Evolutionary conservation across 306 rosid genomes (phyloP).

Genomic region (Bauhinia variegata): DNA sequence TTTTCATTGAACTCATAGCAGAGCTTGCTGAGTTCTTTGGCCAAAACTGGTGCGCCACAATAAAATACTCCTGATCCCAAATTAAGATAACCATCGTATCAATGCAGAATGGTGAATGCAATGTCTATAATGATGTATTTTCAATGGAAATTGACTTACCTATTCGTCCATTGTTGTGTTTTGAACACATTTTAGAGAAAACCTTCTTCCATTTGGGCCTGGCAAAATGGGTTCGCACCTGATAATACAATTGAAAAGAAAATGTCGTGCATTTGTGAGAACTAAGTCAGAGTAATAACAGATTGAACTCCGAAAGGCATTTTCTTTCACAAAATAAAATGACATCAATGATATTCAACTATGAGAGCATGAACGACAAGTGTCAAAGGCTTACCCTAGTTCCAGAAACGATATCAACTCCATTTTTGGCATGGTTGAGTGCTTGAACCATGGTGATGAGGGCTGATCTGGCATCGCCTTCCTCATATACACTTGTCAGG

Average conservation of each 20-base stretch:
- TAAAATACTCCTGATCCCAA: conserved; percentile 80
- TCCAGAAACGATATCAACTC: conserved; percentile 96
- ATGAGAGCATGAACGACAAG: conserved; percentile 10
- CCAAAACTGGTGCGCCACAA: conserved; percentile 95
- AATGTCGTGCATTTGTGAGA: neutral
- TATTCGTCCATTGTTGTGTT: conserved; percentile 85
- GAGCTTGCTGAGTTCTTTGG: conserved; percentile 89
- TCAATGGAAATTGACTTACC: conserved; percentile 55
- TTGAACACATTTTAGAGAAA: conserved; percentile 82
- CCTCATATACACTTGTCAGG: conserved; percentile 97
- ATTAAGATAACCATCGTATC: conserved; percentile 33
- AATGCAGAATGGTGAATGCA: conserved; percentile 21
- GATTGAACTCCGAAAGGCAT: neutral
- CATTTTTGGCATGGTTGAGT: conserved; percentile 98
- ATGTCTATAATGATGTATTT: neutral
- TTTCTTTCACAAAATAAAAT: neutral
- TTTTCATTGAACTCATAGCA: conserved; percentile 94
- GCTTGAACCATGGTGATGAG: conserved; percentile 99
- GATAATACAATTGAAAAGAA: conserved; percentile 29
- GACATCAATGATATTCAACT: neutral
- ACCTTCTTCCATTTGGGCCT: conserved; percentile 99
- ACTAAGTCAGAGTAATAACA: neutral
- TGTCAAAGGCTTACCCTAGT: conserved; percentile 65
- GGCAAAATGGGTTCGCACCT: conserved; percentile 99
- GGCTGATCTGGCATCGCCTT: conserved; percentile 98